A percentile compares a stretch with the other conserved stretches of the same genome.
Conservation (phyloP, 345 rosid genomes). For the Geranium brycei region DNA sequence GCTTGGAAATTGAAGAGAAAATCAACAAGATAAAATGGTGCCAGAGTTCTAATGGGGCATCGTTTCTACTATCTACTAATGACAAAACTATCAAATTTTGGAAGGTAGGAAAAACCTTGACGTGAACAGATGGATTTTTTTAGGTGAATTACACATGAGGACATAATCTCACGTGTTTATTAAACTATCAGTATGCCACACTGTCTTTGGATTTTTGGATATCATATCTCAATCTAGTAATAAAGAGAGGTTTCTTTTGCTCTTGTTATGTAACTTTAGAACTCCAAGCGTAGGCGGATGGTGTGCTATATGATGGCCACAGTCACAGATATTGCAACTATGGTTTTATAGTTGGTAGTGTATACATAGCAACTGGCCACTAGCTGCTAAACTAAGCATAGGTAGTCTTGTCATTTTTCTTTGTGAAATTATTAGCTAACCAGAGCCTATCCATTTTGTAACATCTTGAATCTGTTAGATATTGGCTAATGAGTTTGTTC, state of each 20-base stretch:
- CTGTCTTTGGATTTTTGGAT: background rate
- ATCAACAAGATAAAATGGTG: constrained; percentile 95
- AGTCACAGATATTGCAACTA: background rate
- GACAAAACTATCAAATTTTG: constrained; percentile 78
- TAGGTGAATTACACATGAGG: background rate
- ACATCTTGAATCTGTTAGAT: background rate
- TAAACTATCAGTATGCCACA: too few species aligned
- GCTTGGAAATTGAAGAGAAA: constrained; percentile 98
- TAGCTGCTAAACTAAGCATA: background rate
- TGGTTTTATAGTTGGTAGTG: background rate
- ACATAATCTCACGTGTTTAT: background rate
- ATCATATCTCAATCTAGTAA: background rate
- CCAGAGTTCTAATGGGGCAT: constrained; percentile 68
- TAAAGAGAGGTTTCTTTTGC: background rate
- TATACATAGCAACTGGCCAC: background rate
- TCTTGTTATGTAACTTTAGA: background rate
- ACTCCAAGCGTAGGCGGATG: background rate
- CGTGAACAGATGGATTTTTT: background rate
- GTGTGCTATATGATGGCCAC: background rate
- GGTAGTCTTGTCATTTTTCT: background rate
- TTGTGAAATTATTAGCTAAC: background rate
- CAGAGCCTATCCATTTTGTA: background rate
- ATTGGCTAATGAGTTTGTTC: background rate
- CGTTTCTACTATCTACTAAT: constrained; percentile 80
- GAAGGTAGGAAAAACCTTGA: constrained; percentile 46